Base-by-base conservation (phyloP, 805 yeast genomes). In the Nematodospora valgi region DNA sequence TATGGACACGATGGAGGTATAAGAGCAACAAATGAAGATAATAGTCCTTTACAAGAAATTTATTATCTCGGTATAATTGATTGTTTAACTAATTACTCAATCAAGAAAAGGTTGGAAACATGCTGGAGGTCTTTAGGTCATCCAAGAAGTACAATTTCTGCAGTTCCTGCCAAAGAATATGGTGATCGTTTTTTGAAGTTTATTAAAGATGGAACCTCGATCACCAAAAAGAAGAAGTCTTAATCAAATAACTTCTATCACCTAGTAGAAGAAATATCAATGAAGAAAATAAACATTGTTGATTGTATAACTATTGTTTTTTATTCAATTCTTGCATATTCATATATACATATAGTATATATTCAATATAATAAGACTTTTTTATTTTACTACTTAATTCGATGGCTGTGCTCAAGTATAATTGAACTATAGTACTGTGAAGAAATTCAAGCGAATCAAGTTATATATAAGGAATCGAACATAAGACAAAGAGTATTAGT, bases 51-150 rank as follows among this genome's bases (percentile, higher is more conserved):
- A 23, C 69, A 76, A 20, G 75, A 82, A 36, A 75, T 91, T 6
- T 93, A 93, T 60, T 93, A 89, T 51, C 64, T 93, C 48, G 98
- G 98, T 6, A 82, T 93, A 24, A 93, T 93, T 44, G 98, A 93
- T 54, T 91, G 96, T 59, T 67, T 93, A 46, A 93, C 98, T 0
- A 77, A 78, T 44, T 86, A 86, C 49, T 78, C 85, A 0, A 58
- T 81, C 15, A 63, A 78, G 45, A 93, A 93, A 56, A 73, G 75
- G 44, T 56, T 88, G 30, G 98, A 93, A 54, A 91, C 98, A 0
- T 76, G 86, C 43, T 83, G 88, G 80, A 75, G 95, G 55, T 72
- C 85, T 11, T 48, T 93, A 17, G 74, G 75, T 23, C 85, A 86
- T 51, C 72, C 79, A 25, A 64, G 89, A 37, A 72, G 71, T 28